phyloP scores from a whole-genome alignment of 352 stramenopile species.

The Globisporangium parvum region DNA sequence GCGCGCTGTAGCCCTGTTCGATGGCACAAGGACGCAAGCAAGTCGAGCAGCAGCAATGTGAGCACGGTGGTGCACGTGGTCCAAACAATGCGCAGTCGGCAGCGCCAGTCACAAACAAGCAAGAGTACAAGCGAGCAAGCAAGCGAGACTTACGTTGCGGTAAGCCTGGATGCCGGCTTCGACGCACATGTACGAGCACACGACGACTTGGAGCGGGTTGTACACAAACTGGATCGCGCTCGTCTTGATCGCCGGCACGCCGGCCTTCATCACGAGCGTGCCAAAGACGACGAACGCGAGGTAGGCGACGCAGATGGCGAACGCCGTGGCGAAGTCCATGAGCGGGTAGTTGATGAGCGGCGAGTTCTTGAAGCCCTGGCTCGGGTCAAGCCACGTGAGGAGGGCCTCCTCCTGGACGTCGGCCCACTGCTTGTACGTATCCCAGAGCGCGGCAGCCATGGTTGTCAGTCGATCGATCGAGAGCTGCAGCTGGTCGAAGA shows the following conservation, averaged over 20 bases:
- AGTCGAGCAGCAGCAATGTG: neutral
- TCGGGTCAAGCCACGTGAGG: constrained; percentile 43
- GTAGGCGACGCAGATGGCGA: constrained; percentile 57
- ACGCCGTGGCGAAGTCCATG: constrained; percentile 49
- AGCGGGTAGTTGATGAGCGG: constrained; percentile 33
- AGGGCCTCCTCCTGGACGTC: constrained; percentile 37
- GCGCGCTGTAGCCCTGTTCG: constrained; percentile 72
- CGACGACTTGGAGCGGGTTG: constrained; percentile 95
- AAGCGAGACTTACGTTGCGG: constrained; percentile 50
- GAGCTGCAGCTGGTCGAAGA: neutral
- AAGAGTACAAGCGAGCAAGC: neutral
- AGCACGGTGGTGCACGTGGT: neutral
- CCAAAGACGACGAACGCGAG: constrained; percentile 62
- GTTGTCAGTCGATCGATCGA: constrained; percentile 6
- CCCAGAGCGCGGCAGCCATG: constrained; percentile 38
- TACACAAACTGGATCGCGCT: constrained; percentile 92
- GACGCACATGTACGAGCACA: constrained; percentile 96
- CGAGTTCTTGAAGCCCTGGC: constrained; percentile 38
- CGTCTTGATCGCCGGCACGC: constrained; percentile 70
- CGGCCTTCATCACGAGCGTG: constrained; percentile 71
- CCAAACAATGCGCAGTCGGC: neutral
- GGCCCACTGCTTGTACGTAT: constrained; percentile 56
- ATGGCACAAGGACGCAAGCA: neutral
- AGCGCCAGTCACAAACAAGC: neutral
- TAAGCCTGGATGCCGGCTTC: constrained; percentile 91